Evolutionary conservation across 768 basidiomycete species (phyloP), one percentile per base, ranked within the genome.

Genomic region (Rhizopogon salebrosus): DNA sequence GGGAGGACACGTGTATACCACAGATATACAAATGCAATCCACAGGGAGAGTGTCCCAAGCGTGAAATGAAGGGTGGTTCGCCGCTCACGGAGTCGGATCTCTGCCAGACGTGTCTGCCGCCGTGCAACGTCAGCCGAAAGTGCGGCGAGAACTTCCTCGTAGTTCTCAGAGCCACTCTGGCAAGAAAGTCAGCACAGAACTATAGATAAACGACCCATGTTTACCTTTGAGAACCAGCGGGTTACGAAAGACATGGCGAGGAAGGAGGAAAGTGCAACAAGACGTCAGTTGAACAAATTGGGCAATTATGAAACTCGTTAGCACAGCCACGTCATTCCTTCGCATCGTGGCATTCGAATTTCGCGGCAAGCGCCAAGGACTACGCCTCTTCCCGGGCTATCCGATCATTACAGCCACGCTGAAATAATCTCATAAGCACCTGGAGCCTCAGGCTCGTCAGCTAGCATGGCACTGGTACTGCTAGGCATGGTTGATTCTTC

Each of bases 61-160:
- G 93, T 92, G 45, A 85, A 83, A 41, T 87, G 74, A 48, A 92
- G 74, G 18, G 87, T 88, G 1, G 90, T 77, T 8, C 92, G 77
- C 27, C 89, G 80, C 68, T 95, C 91, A 38, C 92, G 82, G 51
- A 90, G 70, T n/a, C 89, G 83, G 57, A 95, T 88, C 64, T 92
- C 92, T 1, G 86, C 82, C 14, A 94, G 80, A 53, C 80, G 78
- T 38, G 80, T 75, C 68, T 89, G 85, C 13, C 87, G 82, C 55
- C 85, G 83, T 62, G 83, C 79, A 52, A 94, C 86, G 62, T 87
- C 80, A 22, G 72, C 66, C 8, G 84, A 83, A 49, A 94, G 76
- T 41, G 72, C 68, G 22, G 85, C 78, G 26, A 94, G 80, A 53
- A 89, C 70, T 20, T 83, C 77, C 62, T 91, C 89, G 64, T 87